Percentiles rank a stretch among this genome's conserved stretches.
Evolutionary conservation across 2,329 filamentous ascomycete genomes (phyloP).

Genomic region (Alternaria incomplexa): DNA sequence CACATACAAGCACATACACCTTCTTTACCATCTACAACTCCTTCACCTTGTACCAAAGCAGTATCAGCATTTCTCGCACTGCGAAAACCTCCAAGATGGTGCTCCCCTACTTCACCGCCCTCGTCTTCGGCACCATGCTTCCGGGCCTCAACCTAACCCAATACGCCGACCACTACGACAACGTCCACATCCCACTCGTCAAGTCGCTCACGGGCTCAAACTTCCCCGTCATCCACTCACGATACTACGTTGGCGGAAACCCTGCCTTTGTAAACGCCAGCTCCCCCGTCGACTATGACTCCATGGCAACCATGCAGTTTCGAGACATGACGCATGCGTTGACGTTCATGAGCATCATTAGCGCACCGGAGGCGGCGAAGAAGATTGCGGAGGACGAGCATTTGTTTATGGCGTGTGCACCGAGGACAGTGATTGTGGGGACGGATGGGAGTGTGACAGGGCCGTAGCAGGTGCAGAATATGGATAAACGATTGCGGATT

Average conservation of each 20-base stretch:
- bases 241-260: neutral
- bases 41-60: neutral
- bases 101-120: neutral
- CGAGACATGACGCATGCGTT: neutral
- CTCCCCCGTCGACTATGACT: neutral
- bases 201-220: neutral
- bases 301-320: neutral
- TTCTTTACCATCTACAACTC: neutral
- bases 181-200: neutral
- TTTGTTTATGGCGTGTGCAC: neutral
- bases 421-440: neutral
- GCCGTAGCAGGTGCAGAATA: neutral
- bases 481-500: no score
- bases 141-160: neutral
- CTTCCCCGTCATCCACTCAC: neutral
- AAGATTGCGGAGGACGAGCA: neutral
- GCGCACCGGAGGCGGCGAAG: neutral
- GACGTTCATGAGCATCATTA: neutral
- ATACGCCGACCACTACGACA: neutral
- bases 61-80: neutral
- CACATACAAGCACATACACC: neutral
- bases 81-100: neutral
- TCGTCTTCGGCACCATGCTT: constrained; percentile 1
- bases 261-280: neutral
- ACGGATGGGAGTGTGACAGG: neutral